Percentiles rank a stretch among this genome's conserved stretches.
phyloP scores from a whole-genome alignment of 2,329 filamentous ascomycete species.

The Colletotrichum truncatum region DNA sequence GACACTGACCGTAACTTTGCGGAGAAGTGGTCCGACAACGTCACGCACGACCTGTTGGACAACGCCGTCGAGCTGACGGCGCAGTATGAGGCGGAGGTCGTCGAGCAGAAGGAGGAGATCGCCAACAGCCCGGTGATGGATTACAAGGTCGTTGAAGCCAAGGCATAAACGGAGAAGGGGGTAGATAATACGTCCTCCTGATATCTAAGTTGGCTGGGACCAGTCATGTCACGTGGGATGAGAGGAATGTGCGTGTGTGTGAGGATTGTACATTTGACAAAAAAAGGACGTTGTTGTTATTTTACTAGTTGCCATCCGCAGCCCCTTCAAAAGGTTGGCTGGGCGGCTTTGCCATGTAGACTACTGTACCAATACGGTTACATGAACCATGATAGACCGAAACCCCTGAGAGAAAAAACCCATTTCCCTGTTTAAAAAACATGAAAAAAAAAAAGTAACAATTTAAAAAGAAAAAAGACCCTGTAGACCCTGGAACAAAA shows the following conservation, averaged over 20 bases:
- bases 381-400: conserved; percentile 24
- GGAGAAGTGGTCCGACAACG: conserved; percentile 59
- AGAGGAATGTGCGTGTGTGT: no score
- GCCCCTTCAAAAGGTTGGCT: not conserved
- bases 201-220: no score
- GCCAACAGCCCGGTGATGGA: not conserved
- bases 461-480: not conserved
- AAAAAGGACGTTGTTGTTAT: conserved; percentile 10
- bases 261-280: conserved; percentile 12
- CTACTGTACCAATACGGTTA: conserved; percentile 31
- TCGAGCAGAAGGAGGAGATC: not conserved
- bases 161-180: conserved; percentile 34
- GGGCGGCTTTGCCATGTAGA: conserved; percentile 26
- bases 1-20: conserved; percentile 58
- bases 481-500: not conserved
- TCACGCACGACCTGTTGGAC: conserved; percentile 55
- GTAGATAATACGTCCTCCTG: no score
- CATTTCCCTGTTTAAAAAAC: not conserved
- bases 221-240: no score
- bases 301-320: not conserved
- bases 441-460: no score
- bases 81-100: conserved; percentile 4
- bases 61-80: conserved; percentile 8
- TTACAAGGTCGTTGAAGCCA: conserved; percentile 32
- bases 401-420: not conserved